Percentiles rank a stretch among this genome's conserved stretches.
Conservation (phyloP, 2,329 filamentous ascomycete species). For the Fusarium sp. region DNA sequence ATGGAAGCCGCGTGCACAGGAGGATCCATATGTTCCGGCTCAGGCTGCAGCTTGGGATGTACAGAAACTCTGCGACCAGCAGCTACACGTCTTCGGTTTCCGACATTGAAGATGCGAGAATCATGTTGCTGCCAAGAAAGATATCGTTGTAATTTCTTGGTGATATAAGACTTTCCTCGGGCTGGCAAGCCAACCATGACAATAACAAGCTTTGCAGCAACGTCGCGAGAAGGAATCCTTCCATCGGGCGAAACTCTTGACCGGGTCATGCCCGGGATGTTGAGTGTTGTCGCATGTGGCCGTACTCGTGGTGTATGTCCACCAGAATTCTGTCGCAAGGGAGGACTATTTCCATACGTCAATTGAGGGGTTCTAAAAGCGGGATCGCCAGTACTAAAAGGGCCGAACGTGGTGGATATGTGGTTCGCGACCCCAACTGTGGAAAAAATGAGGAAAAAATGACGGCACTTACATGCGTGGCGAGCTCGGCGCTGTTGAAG, state of each 20-base stretch:
- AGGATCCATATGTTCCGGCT: constrained; percentile 56
- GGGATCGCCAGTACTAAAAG: constrained; percentile 38
- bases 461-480: constrained; percentile 66
- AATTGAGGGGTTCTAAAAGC: constrained; percentile 31
- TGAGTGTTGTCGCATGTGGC: constrained; percentile 91
- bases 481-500: constrained; percentile 69
- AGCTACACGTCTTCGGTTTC: constrained; percentile 86
- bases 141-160: constrained; percentile 96
- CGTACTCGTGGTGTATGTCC: constrained; percentile 81
- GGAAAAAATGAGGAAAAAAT: constrained; percentile 21
- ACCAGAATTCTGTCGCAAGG: constrained; percentile 79
- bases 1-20: constrained; percentile 68
- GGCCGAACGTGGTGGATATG: constrained; percentile 40
- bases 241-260: constrained; percentile 97
- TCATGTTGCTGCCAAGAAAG: constrained; percentile 98
- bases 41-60: constrained; percentile 50
- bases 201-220: constrained; percentile 96
- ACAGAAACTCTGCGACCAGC: constrained; percentile 67
- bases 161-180: constrained; percentile 97
- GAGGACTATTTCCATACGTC: constrained; percentile 63
- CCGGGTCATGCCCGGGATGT: constrained; percentile 95
- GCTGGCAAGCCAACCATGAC: constrained; percentile 98
- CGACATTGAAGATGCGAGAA: constrained; percentile 96
- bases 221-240: constrained; percentile 91
- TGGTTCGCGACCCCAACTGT: constrained; percentile 36